Percentiles rank a stretch among this genome's conserved stretches.
These are phyloP conservation scores for Sporisorium exsertum DNA, from an alignment of 1,284 basidiomycete genomes.

Conservation along the genomic window DNA sequence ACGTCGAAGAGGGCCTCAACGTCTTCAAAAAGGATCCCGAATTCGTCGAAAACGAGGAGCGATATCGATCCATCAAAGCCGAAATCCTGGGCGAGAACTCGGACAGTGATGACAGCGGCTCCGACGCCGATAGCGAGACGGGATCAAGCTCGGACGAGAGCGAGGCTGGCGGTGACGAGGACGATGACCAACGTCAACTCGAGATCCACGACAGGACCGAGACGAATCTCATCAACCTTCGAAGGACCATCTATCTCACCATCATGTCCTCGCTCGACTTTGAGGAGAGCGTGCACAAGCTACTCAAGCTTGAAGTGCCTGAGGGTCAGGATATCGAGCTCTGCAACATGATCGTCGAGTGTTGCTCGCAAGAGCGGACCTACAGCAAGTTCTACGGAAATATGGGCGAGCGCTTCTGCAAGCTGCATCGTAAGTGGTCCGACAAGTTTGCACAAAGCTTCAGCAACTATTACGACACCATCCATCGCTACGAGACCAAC, in stretches of 20 bases:
- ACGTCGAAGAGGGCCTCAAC: conserved; percentile 93
- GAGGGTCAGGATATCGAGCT: conserved; percentile 96
- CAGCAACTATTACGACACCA: conserved; percentile 90
- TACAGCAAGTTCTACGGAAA: conserved; percentile 96
- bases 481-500: conserved; percentile 98
- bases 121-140: conserved; percentile 39
- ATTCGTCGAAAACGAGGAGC: conserved; percentile 90
- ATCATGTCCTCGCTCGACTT: conserved; percentile 85
- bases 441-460: conserved; percentile 90
- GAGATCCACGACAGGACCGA: conserved; percentile 95
- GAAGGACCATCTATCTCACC: conserved; percentile 93
- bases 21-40: conserved; percentile 95
- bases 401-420: conserved; percentile 94
- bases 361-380: conserved; percentile 98
- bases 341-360: conserved; percentile 98
- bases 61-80: conserved; percentile 88
- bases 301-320: conserved; percentile 89
- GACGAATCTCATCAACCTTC: conserved; percentile 93
- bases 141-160: conserved; percentile 69
- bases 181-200: conserved; percentile 65
- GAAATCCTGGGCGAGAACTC: conserved; percentile 83
- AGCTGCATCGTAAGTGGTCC: conserved; percentile 92
- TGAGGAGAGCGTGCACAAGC: conserved; percentile 98
- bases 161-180: conserved; percentile 77
- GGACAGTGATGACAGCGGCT: conserved; percentile 44